Base-by-base conservation (phyloP, 257 asterid genomes). In the Lithospermum erythrorhizon region DNA sequence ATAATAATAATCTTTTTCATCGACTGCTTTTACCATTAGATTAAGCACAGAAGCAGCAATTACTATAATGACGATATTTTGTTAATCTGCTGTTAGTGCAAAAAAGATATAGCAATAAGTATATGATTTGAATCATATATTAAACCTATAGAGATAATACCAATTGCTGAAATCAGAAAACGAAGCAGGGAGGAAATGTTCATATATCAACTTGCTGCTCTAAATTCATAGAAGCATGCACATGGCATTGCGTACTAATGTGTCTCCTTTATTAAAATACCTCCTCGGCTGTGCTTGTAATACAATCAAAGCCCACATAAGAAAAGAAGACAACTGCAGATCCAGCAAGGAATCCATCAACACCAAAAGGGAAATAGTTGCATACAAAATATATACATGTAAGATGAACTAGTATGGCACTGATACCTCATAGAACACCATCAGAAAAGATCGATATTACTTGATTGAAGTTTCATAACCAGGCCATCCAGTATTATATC, bases 201-300 rank as follows among this genome's bases (percentile, higher is more conserved):
- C 37, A 30, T 30, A 30, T 30, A 30, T 30, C 9, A 30, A 30
- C 19, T 48, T 48, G 53, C 5, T 48, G 53, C 49, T 51, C 57
- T 45, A 16, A 14, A 49, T 41, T 49, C 37, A n/a, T 17, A 5
- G 66, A 48, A 62, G 45, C 13, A 51, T n/a, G 32, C 16, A 5
- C 19, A 21, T 53, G 67, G 61, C 67, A 6, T 24, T 53, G 21
- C 21, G 27, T 47, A 63, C 41, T 23, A 57, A 10, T 23, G 25
- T 35, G 10, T 49, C 52, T 20, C 48, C 48, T 9, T 37, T 37
- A 37, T 37, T 37, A 37, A 8, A 19, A 49, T 71, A 75, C 79
- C 79, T 75, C 79, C 68, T 75, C 79, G 23, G 76, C 73, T 20
- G 79, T 75, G 79, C 79, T 75, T 30, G 76, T 69, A 57, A 75